These are phyloP conservation scores for Exophiala bonariae DNA, from an alignment of 2,329 filamentous ascomycete species.

Conservation along the genomic window DNA sequence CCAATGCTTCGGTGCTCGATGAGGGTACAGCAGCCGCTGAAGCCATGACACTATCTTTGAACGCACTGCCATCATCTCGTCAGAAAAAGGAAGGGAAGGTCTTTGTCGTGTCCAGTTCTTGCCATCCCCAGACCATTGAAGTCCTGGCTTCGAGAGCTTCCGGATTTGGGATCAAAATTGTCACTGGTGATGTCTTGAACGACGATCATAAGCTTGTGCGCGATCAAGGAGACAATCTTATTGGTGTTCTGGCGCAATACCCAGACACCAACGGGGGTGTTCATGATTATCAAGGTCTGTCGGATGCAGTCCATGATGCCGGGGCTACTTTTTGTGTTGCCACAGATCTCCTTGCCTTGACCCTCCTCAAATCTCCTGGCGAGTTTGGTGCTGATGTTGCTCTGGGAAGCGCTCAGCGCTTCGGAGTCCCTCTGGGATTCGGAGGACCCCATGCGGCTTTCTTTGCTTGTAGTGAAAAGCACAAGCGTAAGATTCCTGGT, in stretches of 20 bases:
- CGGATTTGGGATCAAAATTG: conserved; percentile 84
- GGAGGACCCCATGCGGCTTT: conserved; percentile 96
- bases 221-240: conserved; percentile 74
- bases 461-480: conserved; percentile 86
- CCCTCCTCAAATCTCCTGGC: conserved; percentile 81
- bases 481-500: conserved; percentile 93
- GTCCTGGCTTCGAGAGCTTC: conserved; percentile 83
- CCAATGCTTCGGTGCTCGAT: conserved; percentile 88
- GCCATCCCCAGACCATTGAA: conserved; percentile 82
- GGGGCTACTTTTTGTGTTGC: conserved; percentile 82
- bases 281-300: conserved; percentile 70
- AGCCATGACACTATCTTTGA: conserved; percentile 91
- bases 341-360: conserved; percentile 85
- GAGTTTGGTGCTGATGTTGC: conserved; percentile 96
- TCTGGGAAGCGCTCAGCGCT: conserved; percentile 87
- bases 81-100: conserved; percentile 75
- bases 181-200: conserved; percentile 69
- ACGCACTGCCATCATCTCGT: conserved; percentile 68
- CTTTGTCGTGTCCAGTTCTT: conserved; percentile 77
- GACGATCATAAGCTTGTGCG: conserved; percentile 66
- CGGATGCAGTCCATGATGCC: conserved; percentile 73
- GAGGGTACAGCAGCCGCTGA: conserved; percentile 91
- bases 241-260: conserved; percentile 93
- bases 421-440: conserved; percentile 88
- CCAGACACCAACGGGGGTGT: conserved; percentile 85